phyloP scores from a whole-genome alignment of 345 rosid genomes.

The Bruguiera gymnorhiza region DNA sequence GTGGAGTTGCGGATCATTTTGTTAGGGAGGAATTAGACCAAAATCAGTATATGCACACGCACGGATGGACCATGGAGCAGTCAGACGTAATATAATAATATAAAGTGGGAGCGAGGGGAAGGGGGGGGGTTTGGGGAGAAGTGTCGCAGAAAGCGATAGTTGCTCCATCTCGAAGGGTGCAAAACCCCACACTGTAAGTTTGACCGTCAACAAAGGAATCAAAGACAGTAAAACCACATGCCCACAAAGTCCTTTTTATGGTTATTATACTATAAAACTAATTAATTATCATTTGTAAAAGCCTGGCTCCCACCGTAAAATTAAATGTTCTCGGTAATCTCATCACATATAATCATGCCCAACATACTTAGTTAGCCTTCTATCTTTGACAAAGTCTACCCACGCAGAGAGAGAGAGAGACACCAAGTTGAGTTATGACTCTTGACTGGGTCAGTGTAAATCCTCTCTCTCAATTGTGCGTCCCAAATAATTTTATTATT shows the following conservation, averaged over 20 bases:
- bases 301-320: conserved; percentile 34
- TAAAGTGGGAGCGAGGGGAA: not conserved
- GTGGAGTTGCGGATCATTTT: not conserved
- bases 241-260: conserved; percentile 21
- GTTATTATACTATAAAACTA: not conserved
- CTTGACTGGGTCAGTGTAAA: conserved; percentile 25
- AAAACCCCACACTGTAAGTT: conserved; percentile 30
- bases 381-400: conserved; percentile 15
- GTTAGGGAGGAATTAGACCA: no score
- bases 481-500: no score
- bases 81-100: not conserved
- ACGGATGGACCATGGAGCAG: not conserved
- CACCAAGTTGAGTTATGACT: not conserved
- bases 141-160: conserved; percentile 3
- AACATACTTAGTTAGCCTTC: conserved; percentile 11
- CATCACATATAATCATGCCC: conserved; percentile 37
- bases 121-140: conserved; percentile 9
- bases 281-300: conserved; percentile 7
- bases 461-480: not conserved
- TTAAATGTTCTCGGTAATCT: conserved; percentile 41
- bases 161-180: conserved; percentile 33
- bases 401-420: not conserved
- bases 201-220: conserved; percentile 57
- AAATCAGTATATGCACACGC: no score
- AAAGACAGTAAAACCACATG: conserved; percentile 47